Evolutionary conservation across 225 moss, liverwort and hornwort species (phyloP).

Genomic region (Sphagnum contortum): DNA sequence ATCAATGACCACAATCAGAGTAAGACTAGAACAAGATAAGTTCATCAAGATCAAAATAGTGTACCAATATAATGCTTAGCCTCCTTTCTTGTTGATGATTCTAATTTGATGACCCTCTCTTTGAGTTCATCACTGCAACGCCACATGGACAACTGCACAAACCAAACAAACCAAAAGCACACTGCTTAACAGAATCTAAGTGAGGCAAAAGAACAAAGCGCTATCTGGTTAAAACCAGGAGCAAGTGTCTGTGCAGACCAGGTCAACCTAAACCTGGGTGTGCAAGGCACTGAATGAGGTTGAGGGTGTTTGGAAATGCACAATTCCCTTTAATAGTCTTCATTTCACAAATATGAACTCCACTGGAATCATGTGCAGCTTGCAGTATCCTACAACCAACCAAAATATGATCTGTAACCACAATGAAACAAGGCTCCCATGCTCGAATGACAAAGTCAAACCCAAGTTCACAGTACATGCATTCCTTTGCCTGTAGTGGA

Average conservation of each 20-base stretch:
- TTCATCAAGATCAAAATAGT: too few species aligned
- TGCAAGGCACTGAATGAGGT: not conserved
- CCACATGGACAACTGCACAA: constrained; percentile 58
- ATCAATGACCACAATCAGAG: too few species aligned
- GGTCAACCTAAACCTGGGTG: not conserved
- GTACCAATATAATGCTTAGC: constrained; percentile 62
- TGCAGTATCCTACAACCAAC: too few species aligned
- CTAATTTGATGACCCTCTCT: constrained; percentile 30
- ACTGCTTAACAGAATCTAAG: too few species aligned
- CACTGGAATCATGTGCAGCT: too few species aligned
- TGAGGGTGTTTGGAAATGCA: not conserved
- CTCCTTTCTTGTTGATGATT: constrained; percentile 41
- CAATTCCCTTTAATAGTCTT: not conserved
- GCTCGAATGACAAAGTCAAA: not conserved
- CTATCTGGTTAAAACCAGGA: too few species aligned
- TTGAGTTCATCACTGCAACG: constrained; percentile 63
- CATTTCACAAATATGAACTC: not conserved
- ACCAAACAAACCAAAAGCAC: not conserved
- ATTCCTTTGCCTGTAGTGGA: not conserved
- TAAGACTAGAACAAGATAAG: too few species aligned
- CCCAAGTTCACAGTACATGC: too few species aligned
- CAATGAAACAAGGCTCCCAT: not conserved
- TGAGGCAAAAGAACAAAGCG: too few species aligned
- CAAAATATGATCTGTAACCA: not conserved
- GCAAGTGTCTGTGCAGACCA: too few species aligned